These are phyloP conservation scores for Canavalia gladiata DNA, from an alignment of 306 rosid species.

Conservation along the genomic window DNA sequence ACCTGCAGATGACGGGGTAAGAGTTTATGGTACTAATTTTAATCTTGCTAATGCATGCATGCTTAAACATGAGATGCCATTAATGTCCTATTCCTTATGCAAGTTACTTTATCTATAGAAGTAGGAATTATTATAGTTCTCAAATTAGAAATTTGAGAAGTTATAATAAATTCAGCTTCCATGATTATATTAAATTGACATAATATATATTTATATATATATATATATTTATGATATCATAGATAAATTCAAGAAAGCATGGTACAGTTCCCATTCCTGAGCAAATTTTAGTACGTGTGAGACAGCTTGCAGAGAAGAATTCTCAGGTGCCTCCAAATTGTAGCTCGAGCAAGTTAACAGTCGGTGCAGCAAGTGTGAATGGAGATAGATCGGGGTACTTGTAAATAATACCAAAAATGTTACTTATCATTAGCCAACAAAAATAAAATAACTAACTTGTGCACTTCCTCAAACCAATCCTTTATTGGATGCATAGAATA, in stretches of 20 bases:
- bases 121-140: background rate
- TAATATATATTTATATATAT: too few species aligned
- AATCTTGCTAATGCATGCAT: conserved; percentile 28
- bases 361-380: conserved; percentile 53
- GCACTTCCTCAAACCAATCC: conserved; percentile 43
- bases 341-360: conserved; percentile 62
- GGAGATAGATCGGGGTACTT: conserved; percentile 69
- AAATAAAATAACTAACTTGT: conserved; percentile 44
- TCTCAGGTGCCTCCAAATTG: conserved; percentile 71
- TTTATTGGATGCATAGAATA: conserved; percentile 50
- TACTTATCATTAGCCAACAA: conserved; percentile 45
- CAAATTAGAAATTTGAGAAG: background rate
- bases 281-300: conserved; percentile 69
- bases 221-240: conserved; percentile 15
- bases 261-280: conserved; percentile 83
- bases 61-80: conserved; percentile 16
- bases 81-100: background rate
- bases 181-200: background rate
- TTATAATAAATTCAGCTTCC: conserved; percentile 8
- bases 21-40: conserved; percentile 41
- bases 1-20: conserved; percentile 87
- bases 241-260: conserved; percentile 86
- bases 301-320: conserved; percentile 93
- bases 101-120: background rate
- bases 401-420: conserved; percentile 62